phyloP scores from a whole-genome alignment of 2,329 filamentous ascomycete species.

The Fusarium luffae region DNA sequence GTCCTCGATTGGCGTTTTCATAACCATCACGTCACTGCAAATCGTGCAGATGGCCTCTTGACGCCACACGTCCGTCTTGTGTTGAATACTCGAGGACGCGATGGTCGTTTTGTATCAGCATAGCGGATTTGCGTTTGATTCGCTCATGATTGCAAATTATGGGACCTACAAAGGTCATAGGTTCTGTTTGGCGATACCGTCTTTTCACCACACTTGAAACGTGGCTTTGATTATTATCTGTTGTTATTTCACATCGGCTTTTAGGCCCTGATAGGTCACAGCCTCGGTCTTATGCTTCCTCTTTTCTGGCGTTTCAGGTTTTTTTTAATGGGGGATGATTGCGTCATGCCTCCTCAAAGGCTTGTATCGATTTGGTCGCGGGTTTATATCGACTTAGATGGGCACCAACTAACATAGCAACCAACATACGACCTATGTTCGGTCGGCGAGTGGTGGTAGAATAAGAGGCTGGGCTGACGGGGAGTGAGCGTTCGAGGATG shows the following conservation, averaged over 20 bases:
- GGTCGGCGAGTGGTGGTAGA: constrained; percentile 13
- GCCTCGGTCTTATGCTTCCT: constrained; percentile 21
- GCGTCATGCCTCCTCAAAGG: constrained; percentile 10
- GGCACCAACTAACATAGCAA: neutral
- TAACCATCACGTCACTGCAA: neutral
- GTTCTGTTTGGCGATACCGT: constrained; percentile 14
- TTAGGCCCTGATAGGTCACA: constrained; percentile 7
- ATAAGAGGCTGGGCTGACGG: constrained; percentile 3
- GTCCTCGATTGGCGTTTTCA: neutral
- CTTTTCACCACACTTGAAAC: neutral
- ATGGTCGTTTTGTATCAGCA: constrained; percentile 1
- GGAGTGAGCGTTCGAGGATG: neutral
- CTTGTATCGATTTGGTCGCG: constrained; percentile 7
- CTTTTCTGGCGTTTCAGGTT: constrained; percentile 24
- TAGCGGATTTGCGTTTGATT: neutral
- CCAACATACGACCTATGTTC: neutral
- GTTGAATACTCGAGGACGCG: neutral
- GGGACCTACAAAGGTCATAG: neutral
- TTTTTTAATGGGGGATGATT: constrained; percentile 12
- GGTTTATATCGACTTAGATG: constrained; percentile 16
- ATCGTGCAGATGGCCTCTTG: neutral
- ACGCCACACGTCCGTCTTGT: neutral
- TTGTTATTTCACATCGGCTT: constrained; percentile 19
- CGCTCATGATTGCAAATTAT: constrained; percentile 1
- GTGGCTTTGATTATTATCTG: neutral